Evolutionary conservation across 192 early-diverging fungal species (phyloP).

Genomic region (Oehlia diaphana): DNA sequence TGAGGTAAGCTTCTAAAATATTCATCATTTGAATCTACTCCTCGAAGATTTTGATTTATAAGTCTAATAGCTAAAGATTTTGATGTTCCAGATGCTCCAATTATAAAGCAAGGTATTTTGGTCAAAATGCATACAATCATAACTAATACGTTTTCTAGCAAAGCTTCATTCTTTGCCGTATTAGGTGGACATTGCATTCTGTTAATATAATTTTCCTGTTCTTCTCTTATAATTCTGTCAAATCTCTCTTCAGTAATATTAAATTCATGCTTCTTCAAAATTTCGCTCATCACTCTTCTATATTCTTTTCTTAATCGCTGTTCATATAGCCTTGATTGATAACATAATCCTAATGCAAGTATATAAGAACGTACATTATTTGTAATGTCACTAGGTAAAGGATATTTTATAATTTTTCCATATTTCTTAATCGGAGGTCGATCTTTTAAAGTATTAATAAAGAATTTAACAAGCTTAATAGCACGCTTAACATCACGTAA

Average conservation of each 20-base stretch:
- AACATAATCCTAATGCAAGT: constrained; percentile 25
- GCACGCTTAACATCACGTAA: constrained; percentile 28
- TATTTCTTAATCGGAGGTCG: neutral
- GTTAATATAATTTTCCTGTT: constrained; percentile 22
- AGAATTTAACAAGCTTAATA: constrained; percentile 14
- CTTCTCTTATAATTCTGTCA: constrained; percentile 10
- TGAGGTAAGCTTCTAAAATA: constrained; percentile 30
- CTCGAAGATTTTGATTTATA: constrained; percentile 31
- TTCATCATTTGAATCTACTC: constrained; percentile 23
- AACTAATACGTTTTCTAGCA: constrained; percentile 29
- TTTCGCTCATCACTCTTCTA: neutral
- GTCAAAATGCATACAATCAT: constrained; percentile 25
- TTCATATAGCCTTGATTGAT: constrained; percentile 25
- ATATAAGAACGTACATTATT: neutral
- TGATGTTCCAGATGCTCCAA: constrained; percentile 26
- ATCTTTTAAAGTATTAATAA: neutral
- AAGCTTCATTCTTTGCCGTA: constrained; percentile 25
- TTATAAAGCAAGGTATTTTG: constrained; percentile 22
- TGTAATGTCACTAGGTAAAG: neutral
- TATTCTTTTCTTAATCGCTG: constrained; percentile 15
- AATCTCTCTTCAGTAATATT: neutral
- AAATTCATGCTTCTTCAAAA: neutral
- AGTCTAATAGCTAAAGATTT: constrained; percentile 31
- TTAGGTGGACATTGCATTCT: constrained; percentile 15
- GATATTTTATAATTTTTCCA: neutral